These are phyloP conservation scores for Coemansia sp. DNA, from an alignment of 192 early-diverging fungal genomes.

Conservation along the genomic window DNA sequence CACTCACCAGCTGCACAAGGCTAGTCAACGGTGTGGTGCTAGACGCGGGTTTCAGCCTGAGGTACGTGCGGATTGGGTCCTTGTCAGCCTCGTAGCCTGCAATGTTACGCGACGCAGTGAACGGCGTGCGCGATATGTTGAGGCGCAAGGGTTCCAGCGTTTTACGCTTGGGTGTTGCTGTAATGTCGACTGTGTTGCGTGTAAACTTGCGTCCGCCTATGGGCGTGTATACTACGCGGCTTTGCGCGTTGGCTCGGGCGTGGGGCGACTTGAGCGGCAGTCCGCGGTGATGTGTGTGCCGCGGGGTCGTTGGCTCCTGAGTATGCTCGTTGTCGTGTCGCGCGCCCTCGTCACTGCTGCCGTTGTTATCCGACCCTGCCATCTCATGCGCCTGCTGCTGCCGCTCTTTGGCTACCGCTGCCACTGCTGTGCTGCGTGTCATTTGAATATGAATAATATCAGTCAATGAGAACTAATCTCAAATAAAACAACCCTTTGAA, in stretches of 20 bases:
- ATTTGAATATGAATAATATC: not conserved
- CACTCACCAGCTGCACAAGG: constrained; percentile 43
- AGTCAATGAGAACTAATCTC: not conserved
- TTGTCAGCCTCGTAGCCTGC: constrained; percentile 37
- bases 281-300: not conserved
- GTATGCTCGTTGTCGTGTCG: too few relatives aligned
- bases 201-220: constrained; percentile 41
- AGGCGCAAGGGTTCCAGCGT: constrained; percentile 17
- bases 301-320: not conserved
- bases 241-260: not conserved
- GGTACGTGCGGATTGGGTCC: constrained; percentile 51
- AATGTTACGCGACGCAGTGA: constrained; percentile 34
- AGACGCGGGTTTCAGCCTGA: constrained; percentile 42
- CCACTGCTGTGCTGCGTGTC: not conserved
- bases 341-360: too few relatives aligned
- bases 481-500: not conserved
- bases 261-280: constrained; percentile 1
- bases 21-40: constrained; percentile 8
- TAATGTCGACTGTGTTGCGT: constrained; percentile 20
- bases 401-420: not conserved
- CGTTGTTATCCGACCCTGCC: too few relatives aligned
- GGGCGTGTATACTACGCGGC: constrained; percentile 45
- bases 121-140: constrained; percentile 46
- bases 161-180: constrained; percentile 12
- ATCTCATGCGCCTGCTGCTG: too few relatives aligned